Percentiles rank a stretch among this genome's conserved stretches.
Evolutionary conservation across 345 rosid genomes (phyloP).

Genomic region (Excoecaria cochinchinensis): DNA sequence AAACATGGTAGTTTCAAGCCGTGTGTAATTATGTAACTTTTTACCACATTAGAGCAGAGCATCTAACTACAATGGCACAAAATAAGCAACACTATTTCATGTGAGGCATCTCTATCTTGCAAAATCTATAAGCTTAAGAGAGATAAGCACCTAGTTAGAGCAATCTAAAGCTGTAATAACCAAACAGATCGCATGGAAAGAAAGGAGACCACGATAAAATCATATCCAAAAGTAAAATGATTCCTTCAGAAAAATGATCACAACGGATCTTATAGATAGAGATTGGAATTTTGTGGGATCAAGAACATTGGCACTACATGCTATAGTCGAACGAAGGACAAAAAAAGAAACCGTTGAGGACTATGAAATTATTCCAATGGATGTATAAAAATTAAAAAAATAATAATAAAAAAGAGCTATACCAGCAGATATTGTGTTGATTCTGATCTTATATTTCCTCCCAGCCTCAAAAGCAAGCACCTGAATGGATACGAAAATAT

Average conservation of each 20-base stretch:
- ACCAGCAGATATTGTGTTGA: slow-evolving; percentile 74
- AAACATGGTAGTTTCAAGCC: too few relatives aligned
- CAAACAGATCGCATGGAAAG: background rate
- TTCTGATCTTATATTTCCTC: slow-evolving; percentile 63
- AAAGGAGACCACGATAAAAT: background rate
- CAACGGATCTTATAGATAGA: background rate
- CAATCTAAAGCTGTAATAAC: background rate
- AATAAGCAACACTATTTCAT: too few relatives aligned
- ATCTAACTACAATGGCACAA: too few relatives aligned
- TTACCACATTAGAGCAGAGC: too few relatives aligned
- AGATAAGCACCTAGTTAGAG: background rate
- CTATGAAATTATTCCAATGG: background rate
- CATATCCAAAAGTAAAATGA: background rate
- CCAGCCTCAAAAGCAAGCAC: slow-evolving; percentile 82
- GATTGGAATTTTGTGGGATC: background rate
- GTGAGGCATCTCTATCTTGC: too few relatives aligned
- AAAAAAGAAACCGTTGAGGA: background rate
- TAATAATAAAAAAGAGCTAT: slow-evolving; percentile 2
- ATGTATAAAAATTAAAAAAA: background rate
- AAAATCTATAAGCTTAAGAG: background rate
- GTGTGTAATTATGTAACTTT: too few relatives aligned
- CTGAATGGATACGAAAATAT: slow-evolving; percentile 27
- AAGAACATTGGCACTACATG: background rate
- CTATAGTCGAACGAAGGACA: background rate
- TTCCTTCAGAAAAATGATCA: background rate